phyloP scores from a whole-genome alignment of 495 filamentous ascomycete genomes.

The Penicillium diatomitis region DNA sequence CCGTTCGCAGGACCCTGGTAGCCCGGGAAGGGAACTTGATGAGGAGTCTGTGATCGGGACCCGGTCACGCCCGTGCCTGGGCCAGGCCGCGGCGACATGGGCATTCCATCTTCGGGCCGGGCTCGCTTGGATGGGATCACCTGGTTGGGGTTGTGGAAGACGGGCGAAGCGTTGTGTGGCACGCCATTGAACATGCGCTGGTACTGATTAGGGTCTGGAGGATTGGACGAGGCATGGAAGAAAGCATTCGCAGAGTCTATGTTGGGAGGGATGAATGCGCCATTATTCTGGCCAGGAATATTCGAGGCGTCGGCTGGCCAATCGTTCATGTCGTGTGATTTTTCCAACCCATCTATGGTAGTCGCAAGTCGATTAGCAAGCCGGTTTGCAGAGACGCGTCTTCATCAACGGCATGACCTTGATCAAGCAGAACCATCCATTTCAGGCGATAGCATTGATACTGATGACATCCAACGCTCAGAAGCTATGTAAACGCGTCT shows the following conservation, averaged over 20 bases:
- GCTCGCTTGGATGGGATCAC: conserved; percentile 84
- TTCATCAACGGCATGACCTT: conserved; percentile 4
- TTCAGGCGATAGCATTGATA: neutral
- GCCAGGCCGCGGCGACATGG: conserved; percentile 70
- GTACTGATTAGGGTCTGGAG: conserved; percentile 50
- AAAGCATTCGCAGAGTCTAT: conserved; percentile 48
- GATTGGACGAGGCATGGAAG: conserved; percentile 41
- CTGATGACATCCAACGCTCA: neutral
- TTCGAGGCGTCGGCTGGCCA: conserved; percentile 73
- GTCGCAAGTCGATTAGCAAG: conserved; percentile 13
- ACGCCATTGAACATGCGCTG: conserved; percentile 77
- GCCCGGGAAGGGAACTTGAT: conserved; percentile 58
- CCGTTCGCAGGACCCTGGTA: conserved; percentile 53
- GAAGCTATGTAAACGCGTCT: conserved; percentile 25
- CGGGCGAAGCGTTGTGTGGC: conserved; percentile 70
- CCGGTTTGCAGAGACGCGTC: conserved; percentile 2
- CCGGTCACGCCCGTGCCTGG: conserved; percentile 57
- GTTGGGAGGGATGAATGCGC: conserved; percentile 54
- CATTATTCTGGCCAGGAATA: conserved; percentile 65
- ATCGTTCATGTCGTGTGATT: conserved; percentile 62
- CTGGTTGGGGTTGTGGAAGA: conserved; percentile 64
- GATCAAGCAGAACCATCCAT: neutral
- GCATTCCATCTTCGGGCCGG: conserved; percentile 76
- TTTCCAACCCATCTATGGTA: conserved; percentile 48
- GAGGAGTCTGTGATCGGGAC: conserved; percentile 89